Evolutionary conservation across 2,329 filamentous ascomycete species (phyloP).

Genomic region (Colletotrichum melonis): DNA sequence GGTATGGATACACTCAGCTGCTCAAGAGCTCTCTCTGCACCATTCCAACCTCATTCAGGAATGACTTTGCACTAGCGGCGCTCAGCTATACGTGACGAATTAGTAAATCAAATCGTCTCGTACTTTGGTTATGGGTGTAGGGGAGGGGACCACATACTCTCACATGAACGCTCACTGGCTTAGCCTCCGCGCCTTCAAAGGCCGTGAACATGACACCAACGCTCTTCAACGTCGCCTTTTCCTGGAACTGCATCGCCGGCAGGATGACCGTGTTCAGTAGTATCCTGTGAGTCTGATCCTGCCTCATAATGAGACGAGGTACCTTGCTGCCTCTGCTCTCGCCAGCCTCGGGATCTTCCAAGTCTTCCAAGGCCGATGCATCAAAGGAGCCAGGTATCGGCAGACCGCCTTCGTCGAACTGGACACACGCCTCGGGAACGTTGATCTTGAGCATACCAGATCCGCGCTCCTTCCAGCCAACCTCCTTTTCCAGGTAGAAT

Average conservation of each 20-base stretch:
- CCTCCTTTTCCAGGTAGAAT: conserved; percentile 78
- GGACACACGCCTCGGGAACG: conserved; percentile 68
- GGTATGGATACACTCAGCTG: conserved; percentile 40
- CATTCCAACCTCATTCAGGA: conserved; percentile 60
- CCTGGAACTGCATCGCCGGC: conserved; percentile 82
- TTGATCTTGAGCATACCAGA: conserved; percentile 89
- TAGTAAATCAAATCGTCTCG: conserved; percentile 8
- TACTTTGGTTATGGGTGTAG: not conserved
- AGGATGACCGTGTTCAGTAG: conserved; percentile 87
- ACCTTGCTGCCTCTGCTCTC: conserved; percentile 51
- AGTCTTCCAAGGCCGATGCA: conserved; percentile 61
- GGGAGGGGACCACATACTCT: conserved; percentile 59
- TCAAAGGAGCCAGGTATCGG: conserved; percentile 67
- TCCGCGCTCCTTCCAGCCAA: conserved; percentile 91
- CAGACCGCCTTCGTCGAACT: conserved; percentile 63
- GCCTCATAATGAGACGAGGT: conserved; percentile 86
- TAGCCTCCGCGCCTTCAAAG: conserved; percentile 66
- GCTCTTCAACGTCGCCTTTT: conserved; percentile 78
- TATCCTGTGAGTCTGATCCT: conserved; percentile 88
- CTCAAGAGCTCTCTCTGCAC: conserved; percentile 63
- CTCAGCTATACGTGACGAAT: conserved; percentile 57
- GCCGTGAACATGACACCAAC: conserved; percentile 76
- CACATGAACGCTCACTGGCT: conserved; percentile 69
- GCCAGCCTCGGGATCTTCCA: conserved; percentile 39
- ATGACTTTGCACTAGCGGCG: conserved; percentile 62